These are phyloP conservation scores for Alnus glutinosa DNA, from an alignment of 306 rosid species.

Conservation along the genomic window DNA sequence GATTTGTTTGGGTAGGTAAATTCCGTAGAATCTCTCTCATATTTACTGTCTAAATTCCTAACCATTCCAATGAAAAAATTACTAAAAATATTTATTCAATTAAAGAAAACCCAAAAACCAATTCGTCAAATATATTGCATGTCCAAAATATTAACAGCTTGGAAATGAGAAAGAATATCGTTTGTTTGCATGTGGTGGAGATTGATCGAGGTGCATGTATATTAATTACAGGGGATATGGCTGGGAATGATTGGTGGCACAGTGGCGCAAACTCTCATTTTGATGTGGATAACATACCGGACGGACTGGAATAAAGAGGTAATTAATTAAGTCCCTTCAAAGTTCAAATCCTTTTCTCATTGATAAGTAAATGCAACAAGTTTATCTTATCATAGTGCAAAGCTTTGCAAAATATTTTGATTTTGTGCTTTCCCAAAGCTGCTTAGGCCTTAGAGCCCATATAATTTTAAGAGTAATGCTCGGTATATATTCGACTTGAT, in stretches of 20 bases:
- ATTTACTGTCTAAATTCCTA: no score
- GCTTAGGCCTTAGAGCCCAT: no score
- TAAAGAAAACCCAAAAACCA: neutral
- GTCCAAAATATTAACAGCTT: neutral
- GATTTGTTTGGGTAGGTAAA: no score
- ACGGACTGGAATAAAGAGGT: constrained; percentile 81
- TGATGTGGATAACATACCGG: constrained; percentile 56
- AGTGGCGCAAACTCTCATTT: constrained; percentile 53
- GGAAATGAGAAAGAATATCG: no score
- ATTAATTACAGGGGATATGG: constrained; percentile 63
- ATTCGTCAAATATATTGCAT: neutral
- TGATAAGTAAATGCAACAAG: neutral
- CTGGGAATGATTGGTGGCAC: constrained; percentile 79
- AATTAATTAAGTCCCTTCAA: neutral
- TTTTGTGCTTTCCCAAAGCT: no score
- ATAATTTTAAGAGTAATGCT: no score
- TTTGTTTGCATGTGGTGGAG: no score
- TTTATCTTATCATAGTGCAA: no score
- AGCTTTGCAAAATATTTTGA: no score
- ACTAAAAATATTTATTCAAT: no score
- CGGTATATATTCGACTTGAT: no score
- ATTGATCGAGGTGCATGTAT: neutral
- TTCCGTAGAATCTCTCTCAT: no score
- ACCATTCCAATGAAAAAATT: neutral
- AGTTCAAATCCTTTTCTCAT: neutral